Evolutionary conservation across 108 stramenopile species (phyloP).

Genomic region (Cyclotella sp.): DNA sequence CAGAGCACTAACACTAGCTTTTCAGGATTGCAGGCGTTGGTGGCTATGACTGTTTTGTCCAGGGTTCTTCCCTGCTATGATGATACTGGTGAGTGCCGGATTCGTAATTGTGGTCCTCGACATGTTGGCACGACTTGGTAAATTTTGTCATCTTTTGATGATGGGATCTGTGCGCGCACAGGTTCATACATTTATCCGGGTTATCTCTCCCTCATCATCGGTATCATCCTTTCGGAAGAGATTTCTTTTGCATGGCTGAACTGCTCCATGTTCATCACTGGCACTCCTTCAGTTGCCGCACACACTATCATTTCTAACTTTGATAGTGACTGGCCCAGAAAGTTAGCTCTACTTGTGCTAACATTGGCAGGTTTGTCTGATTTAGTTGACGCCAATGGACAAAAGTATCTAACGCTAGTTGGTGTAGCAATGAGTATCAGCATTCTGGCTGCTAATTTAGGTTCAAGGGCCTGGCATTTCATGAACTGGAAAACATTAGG

Average conservation of each 20-base stretch:
- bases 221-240: conserved; percentile 70
- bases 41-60: conserved; percentile 57
- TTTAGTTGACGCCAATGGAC: conserved; percentile 28
- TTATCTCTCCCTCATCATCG: conserved; percentile 54
- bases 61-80: conserved; percentile 56
- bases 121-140: background rate
- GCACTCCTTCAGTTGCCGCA: conserved; percentile 67
- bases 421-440: conserved; percentile 61
- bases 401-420: conserved; percentile 47
- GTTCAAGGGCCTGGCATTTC: conserved; percentile 70
- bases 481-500: conserved; percentile 66
- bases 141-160: background rate
- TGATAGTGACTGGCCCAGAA: conserved; percentile 67
- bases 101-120: background rate
- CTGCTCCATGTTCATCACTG: conserved; percentile 60
- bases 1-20: conserved; percentile 43
- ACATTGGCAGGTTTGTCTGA: conserved; percentile 45
- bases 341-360: conserved; percentile 51
- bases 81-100: background rate
- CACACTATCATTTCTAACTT: conserved; percentile 42
- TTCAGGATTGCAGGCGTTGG: conserved; percentile 64
- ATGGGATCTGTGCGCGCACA: background rate
- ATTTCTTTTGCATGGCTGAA: conserved; percentile 66
- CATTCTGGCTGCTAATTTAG: conserved; percentile 69
- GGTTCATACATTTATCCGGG: conserved; percentile 49